Conservation (phyloP, 2,329 filamentous ascomycete genomes). For the Stromatinia cepivora region DNA sequence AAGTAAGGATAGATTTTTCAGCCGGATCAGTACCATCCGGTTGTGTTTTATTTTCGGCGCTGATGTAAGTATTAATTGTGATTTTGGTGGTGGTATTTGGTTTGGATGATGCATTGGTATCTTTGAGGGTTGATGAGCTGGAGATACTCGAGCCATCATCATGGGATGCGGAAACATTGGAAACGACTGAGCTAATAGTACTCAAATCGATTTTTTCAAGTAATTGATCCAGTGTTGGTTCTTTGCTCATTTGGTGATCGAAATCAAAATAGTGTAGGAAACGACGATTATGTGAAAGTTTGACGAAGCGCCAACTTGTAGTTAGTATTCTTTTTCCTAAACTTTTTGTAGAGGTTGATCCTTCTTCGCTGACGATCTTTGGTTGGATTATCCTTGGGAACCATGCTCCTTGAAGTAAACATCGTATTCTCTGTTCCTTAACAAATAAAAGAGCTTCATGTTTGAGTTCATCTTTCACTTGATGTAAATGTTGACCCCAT, state of each 20-base stretch:
- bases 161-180: constrained; percentile 65
- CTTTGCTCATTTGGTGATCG: constrained; percentile 59
- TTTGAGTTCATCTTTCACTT: constrained; percentile 88
- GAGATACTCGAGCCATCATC: constrained; percentile 50
- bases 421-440: constrained; percentile 93
- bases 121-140: constrained; percentile 45
- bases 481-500: constrained; percentile 86
- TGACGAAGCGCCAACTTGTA: constrained; percentile 72
- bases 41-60: constrained; percentile 34
- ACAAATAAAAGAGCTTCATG: constrained; percentile 93
- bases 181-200: constrained; percentile 88
- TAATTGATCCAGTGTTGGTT: constrained; percentile 72
- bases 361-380: constrained; percentile 48
- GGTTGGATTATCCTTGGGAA: constrained; percentile 56
- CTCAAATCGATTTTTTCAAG: constrained; percentile 82
- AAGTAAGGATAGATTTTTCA: constrained; percentile 76
- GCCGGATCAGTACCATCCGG: constrained; percentile 45
- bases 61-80: constrained; percentile 76
- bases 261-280: constrained; percentile 92
- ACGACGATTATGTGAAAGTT: constrained; percentile 85
- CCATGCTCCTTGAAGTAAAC: constrained; percentile 86
- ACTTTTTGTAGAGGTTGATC: constrained; percentile 30
- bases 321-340: constrained; percentile 26
- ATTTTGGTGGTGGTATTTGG: constrained; percentile 69
- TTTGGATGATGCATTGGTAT: constrained; percentile 35